These are phyloP conservation scores for Mycena metata DNA, from an alignment of 768 basidiomycete genomes.

Conservation along the genomic window DNA sequence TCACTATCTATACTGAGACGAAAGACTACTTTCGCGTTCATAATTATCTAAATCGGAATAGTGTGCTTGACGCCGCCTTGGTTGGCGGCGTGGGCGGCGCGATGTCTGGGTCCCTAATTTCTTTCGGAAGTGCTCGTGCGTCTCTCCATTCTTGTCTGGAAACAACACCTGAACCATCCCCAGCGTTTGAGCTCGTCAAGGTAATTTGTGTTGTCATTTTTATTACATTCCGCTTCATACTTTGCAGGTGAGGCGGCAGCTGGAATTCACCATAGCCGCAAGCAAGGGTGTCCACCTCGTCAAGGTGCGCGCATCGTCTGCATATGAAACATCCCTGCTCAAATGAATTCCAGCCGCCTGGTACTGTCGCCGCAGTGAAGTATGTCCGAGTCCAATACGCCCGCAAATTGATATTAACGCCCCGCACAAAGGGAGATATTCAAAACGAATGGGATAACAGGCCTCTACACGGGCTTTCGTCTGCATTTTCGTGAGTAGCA, in stretches of 20 bases:
- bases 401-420: neutral
- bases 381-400: conserved; percentile 2
- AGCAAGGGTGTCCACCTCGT: conserved; percentile 77
- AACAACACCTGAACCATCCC: conserved; percentile 27
- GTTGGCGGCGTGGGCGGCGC: conserved; percentile 89
- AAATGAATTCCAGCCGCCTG: conserved; percentile 64
- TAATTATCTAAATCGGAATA: conserved; percentile 69
- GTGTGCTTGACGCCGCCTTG: conserved; percentile 76
- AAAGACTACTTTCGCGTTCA: conserved; percentile 79
- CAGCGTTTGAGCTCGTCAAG: conserved; percentile 96
- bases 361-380: conserved; percentile 78
- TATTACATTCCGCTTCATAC: conserved; percentile 8
- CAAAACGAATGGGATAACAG: conserved; percentile 68
- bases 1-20: conserved; percentile 90
- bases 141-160: conserved; percentile 40
- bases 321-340: neutral
- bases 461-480: conserved; percentile 86
- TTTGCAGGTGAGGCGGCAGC: conserved; percentile 84
- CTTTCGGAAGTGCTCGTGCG: conserved; percentile 90
- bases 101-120: conserved; percentile 90
- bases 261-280: conserved; percentile 92
- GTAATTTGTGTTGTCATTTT: conserved; percentile 54
- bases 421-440: conserved; percentile 73
- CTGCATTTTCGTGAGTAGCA: conserved; percentile 80
- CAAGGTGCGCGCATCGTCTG: conserved; percentile 50